Evolutionary conservation across 345 rosid species (phyloP), one percentile per base, ranked within the genome.

Genomic region (Barbarea vulgaris): DNA sequence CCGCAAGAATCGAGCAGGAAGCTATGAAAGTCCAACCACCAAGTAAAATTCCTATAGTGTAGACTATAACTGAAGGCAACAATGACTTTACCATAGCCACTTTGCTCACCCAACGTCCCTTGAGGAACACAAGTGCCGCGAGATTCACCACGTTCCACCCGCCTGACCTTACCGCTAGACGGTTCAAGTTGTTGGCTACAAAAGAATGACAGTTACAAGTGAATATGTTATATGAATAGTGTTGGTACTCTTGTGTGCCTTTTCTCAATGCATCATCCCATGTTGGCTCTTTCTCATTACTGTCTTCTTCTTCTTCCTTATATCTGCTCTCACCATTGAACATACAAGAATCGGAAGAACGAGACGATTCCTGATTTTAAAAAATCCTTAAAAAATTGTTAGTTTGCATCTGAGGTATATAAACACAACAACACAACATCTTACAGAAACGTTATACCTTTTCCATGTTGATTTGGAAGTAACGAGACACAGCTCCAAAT

Each of bases 201-300:
- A 88, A 92, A 6, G 96, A 95, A 77, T 95, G 99, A 84, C 96
- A 95, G 79, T 95, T 95, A 87, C 97, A 95, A 17, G 97, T 90
- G 70, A 95, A 83, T 63, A 95, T 93, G 77, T 84, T 89, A 76
- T 95, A 95, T 0, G 91, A 59, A 6, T 77, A 82, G 72, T 92
- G 97, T 68, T 95, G 97, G 82, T 87, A 95, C 80, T 89, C 97
- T 78, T 82, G 92, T 9, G 84, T 92, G 68, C 92, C 76, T 74
- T 90, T 90, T 33, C 78, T 82, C 27, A 95, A 79, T 5, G 89
- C 91, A 61, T 79, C 88, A 37, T 92, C 93, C 99, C 99, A 95
- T 13, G 81, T 81, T 62, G 81, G 73, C 52, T 75, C 34, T 67
- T 79, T 87, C 42, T 79, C 80, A 52, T 76, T 82, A 67, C 27